Evolutionary conservation across 1,139 yeast genomes (phyloP), one percentile per base, ranked within the genome.

Genomic region (Protomyces macrosporus): DNA sequence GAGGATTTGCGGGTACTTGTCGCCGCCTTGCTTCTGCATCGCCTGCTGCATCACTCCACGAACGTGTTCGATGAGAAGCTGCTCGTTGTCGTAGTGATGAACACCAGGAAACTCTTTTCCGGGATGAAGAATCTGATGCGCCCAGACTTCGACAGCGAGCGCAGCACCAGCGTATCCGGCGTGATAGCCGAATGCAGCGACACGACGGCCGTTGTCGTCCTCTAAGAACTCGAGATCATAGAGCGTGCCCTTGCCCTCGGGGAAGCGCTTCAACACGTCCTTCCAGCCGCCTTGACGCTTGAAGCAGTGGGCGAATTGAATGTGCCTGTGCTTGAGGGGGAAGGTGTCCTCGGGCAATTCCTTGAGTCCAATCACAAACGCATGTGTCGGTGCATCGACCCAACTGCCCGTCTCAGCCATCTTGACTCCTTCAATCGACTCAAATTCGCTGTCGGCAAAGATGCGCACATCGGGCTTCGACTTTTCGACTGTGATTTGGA

Each of bases 91-190:
- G 76, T 86, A 91, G 60, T 97, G 95, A 53, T 84, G 74, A 53
- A 91, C 87, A 65, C 90, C 88, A 45, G 75, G 75, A 48, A 78
- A 69, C 30, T 88, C 87, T 72, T 88, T 79, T 70, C 88, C 85
- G 71, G 83, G 83, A 72, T 88, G 85, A 37, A 85, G 77, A 75
- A 88, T 93, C 78, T 91, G 90, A 79, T 87, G 88, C 57, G 95
- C 88, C 97, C 98, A 93, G 75, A 90, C 96, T 74, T 84, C 84
- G 63, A 91, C 81, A 72, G 98, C 98, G 65, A 93, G 78, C 37
- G 98, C 98, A 56, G 99, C 98, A 72, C 98, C 98, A 12, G 98
- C 98, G 74, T 95, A 93, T 33, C 98, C 98, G 56, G 99, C 98
- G 75, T 93, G 93, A 80, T 84, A 95, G 16, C 99, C 98, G 74